These are phyloP conservation scores for Vitis rotundifolia DNA, from an alignment of 164 flowering plant species.

Conservation along the genomic window DNA sequence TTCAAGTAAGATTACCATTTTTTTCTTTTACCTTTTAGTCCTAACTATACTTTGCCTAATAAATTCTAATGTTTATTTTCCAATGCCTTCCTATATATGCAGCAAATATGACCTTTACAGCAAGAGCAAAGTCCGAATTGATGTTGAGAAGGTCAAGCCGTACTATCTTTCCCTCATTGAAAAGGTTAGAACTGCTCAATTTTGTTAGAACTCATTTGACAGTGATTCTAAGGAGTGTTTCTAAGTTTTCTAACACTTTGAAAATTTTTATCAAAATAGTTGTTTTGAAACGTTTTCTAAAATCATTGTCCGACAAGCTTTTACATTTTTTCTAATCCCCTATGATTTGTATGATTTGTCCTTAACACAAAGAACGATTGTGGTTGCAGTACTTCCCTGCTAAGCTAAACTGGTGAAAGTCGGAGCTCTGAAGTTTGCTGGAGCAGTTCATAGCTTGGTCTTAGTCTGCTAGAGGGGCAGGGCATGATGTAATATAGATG, in stretches of 20 bases:
- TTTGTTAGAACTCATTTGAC: too few relatives aligned
- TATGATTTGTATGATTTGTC: background rate
- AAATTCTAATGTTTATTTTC: too few relatives aligned
- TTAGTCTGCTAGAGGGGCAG: too few relatives aligned
- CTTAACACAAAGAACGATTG: background rate
- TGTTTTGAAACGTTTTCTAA: too few relatives aligned
- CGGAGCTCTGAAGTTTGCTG: background rate
- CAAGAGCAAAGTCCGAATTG: constrained; percentile 49
- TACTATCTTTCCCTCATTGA: constrained; percentile 42
- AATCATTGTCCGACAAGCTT: background rate
- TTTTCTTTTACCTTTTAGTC: too few relatives aligned
- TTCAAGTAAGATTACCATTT: constrained; percentile 44
- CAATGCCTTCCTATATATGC: background rate
- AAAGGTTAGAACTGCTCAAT: constrained; percentile 25
- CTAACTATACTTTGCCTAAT: too few relatives aligned
- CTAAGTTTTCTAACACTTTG: too few relatives aligned
- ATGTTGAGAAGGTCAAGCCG: constrained; percentile 51
- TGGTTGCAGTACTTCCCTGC: constrained; percentile 43
- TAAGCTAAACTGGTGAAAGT: constrained; percentile 40
- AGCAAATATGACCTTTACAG: constrained; percentile 56
- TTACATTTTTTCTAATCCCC: background rate
- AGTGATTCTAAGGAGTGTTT: too few relatives aligned
- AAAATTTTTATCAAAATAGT: too few relatives aligned
- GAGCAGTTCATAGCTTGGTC: too few relatives aligned
- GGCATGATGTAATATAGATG: too few relatives aligned